These are phyloP conservation scores for Wickerhamomyces sp. DNA, from an alignment of 1,139 yeast genomes.

Conservation along the genomic window DNA sequence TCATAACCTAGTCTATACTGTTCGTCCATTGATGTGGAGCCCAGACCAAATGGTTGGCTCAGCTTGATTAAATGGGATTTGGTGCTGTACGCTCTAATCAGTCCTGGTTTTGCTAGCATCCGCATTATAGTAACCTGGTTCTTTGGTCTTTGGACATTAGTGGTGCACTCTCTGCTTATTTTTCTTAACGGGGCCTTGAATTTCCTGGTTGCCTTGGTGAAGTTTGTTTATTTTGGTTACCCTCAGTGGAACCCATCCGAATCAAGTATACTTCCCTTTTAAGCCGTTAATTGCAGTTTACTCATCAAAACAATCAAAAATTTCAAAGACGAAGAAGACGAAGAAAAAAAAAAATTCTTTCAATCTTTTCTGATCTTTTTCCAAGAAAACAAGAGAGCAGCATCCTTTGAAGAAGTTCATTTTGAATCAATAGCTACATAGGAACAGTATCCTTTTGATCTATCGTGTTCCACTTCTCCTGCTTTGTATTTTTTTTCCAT, in stretches of 20 bases:
- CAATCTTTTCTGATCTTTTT: neutral
- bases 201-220: constrained; percentile 5
- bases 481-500: too few species aligned
- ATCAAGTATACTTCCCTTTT: constrained; percentile 4
- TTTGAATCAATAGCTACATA: too few species aligned
- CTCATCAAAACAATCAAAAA: neutral
- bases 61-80: constrained; percentile 8
- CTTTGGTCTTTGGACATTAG: too few species aligned
- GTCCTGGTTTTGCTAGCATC: too few species aligned
- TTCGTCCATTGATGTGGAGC: constrained; percentile 30
- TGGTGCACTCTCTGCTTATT: too few species aligned
- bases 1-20: constrained; percentile 47
- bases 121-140: too few species aligned
- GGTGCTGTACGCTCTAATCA: neutral
- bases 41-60: constrained; percentile 19
- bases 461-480: too few species aligned
- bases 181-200: neutral
- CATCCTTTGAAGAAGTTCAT: too few species aligned
- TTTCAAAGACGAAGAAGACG: neutral
- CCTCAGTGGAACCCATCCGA: constrained; percentile 1
- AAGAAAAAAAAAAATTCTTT: neutral
- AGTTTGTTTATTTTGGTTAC: constrained; percentile 9
- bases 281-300: constrained; percentile 3
- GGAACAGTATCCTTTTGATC: too few species aligned
- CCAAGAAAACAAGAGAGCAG: too few species aligned